These are phyloP conservation scores for Blastobotrys malaysiensis DNA, from an alignment of 1,139 yeast species.

Conservation along the genomic window DNA sequence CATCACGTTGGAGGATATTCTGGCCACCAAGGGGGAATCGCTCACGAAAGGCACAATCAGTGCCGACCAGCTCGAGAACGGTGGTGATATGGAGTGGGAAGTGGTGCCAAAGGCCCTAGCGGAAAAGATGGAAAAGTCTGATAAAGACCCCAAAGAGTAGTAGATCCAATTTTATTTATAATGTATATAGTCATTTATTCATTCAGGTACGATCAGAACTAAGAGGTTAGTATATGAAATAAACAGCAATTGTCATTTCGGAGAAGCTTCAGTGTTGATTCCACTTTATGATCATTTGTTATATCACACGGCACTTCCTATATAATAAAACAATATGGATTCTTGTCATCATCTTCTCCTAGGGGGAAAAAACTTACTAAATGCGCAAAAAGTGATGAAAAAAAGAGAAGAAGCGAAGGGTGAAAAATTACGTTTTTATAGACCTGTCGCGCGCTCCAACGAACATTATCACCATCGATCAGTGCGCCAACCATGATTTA, in stretches of 20 bases:
- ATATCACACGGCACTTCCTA: constrained; percentile 30
- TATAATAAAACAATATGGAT: constrained; percentile 19
- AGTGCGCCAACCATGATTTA: not conserved
- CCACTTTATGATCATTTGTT: constrained; percentile 22
- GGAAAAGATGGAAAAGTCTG: constrained; percentile 12
- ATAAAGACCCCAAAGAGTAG: constrained; percentile 1
- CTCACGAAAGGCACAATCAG: constrained; percentile 43
- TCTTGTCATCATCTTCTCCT: constrained; percentile 20
- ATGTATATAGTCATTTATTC: not conserved
- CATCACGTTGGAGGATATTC: constrained; percentile 74
- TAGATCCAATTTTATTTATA: not conserved
- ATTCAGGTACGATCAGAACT: too few relatives aligned
- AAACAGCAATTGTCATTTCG: not conserved
- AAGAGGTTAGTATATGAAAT: not conserved
- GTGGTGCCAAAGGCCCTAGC: constrained; percentile 18
- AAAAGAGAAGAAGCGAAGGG: not conserved
- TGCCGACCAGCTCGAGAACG: constrained; percentile 12
- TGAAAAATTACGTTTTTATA: constrained; percentile 4
- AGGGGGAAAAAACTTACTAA: constrained; percentile 4
- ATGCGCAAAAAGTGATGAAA: not conserved
- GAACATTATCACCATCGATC: not conserved
- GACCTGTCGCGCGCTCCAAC: not conserved
- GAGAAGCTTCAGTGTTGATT: constrained; percentile 13
- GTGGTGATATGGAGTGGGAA: constrained; percentile 22
- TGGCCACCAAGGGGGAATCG: constrained; percentile 69